Evolutionary conservation across 768 basidiomycete species (phyloP), one percentile per base, ranked within the genome.

Genomic region (Russula emetica): DNA sequence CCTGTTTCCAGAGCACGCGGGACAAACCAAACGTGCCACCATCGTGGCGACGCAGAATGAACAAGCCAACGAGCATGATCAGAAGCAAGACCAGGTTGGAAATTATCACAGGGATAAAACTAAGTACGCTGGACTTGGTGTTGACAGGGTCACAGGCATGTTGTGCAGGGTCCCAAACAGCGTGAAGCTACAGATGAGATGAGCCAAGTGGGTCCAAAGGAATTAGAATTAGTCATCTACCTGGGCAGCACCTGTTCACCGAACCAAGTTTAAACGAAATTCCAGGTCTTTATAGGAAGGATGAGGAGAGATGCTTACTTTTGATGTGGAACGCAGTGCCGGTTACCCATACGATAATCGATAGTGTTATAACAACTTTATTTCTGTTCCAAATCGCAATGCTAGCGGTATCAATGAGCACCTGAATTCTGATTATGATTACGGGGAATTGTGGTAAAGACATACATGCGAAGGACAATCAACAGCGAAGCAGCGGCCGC

Each of bases 381-480:
- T 34, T 40, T 30, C 44, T 54, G 14, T 55, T 45, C 60, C 60
- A 61, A 11, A 61, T 45, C 0, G 53, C 60, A 28, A 61, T 11
- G 18, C 57, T 58, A 32, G 24, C 14, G 7, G 24, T 3, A 16
- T 5, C n/a, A 2, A 26, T 58, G 18, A 58, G 22, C 9, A 26
- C 26, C 26, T 49, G 20, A 7, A 26, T 22, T 5, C 18, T 8
- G 14, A 16, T 14, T 28, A 11, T 11, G 10, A 11, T n/a, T 7
- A 22, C 18, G 47, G 11, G 22, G 3, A 14, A 14, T 16, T 3
- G 26, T 24, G 34, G 9, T 3, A 7, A n/a, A n/a, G 16, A 40
- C 58, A 24, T 59, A 59, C 58, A 24, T 51, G 58, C 58, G 58
- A 11, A 59, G 34, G 3, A 50, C 58, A n/a, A 59, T 38, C 24